Percentiles rank a stretch among this genome's conserved stretches.
phyloP scores from a whole-genome alignment of 306 rosid genomes.

The Datisca glomerata region DNA sequence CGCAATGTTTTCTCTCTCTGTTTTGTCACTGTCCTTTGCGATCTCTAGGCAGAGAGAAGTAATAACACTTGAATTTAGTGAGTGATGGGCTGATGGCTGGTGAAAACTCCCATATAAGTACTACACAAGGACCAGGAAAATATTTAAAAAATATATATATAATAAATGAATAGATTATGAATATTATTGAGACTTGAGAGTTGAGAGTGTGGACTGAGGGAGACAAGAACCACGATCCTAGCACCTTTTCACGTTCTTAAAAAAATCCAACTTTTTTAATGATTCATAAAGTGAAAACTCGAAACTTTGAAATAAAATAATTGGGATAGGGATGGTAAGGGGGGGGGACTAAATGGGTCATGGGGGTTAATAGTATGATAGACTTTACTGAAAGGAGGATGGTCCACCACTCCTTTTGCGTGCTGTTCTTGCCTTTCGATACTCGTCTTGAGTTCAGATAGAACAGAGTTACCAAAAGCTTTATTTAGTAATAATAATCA shows the following conservation, averaged over 20 bases:
- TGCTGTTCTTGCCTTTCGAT: neutral
- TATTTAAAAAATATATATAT: neutral
- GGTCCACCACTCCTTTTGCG: neutral
- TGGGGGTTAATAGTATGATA: neutral
- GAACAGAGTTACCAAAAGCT: no score
- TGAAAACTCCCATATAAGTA: no score
- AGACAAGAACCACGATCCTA: constrained; percentile 2
- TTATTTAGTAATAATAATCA: no score
- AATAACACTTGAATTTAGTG: neutral
- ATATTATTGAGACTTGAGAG: no score
- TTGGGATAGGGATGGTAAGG: neutral
- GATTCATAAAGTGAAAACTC: neutral
- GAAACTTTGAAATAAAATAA: neutral
- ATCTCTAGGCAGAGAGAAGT: neutral
- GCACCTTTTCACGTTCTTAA: neutral
- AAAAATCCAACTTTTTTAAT: neutral
- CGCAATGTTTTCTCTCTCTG: neutral
- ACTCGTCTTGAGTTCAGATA: no score
- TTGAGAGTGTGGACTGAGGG: neutral
- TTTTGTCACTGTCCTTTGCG: neutral
- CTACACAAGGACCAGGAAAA: no score
- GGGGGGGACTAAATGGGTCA: no score
- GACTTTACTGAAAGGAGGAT: constrained; percentile 6
- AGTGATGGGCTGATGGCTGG: neutral
- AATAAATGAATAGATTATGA: no score